Conservation (phyloP, 1,284 basidiomycete species). For the Moesziomyces sp. region DNA sequence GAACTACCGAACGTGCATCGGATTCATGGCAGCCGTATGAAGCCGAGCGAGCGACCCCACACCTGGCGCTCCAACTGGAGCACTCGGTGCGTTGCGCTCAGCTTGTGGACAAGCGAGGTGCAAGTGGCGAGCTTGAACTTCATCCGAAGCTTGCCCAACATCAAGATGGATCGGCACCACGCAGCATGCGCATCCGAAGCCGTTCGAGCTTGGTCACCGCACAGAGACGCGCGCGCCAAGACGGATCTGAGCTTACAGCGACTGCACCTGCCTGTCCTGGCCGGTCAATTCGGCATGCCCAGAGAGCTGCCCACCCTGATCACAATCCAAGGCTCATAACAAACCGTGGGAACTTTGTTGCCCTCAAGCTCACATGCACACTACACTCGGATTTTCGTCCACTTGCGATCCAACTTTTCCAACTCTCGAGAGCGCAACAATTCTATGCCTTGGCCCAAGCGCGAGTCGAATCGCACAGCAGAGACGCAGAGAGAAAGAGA, state of each 20-base stretch:
- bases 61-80: neutral
- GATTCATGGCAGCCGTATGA: neutral
- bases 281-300: neutral
- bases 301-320: neutral
- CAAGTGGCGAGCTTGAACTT: neutral
- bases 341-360: conserved; percentile 22
- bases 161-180: neutral
- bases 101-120: neutral
- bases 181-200: neutral
- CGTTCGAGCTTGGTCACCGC: neutral
- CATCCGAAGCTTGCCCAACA: neutral
- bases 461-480: too few relatives aligned
- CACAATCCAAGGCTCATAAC: conserved; percentile 4
- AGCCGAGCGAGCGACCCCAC: neutral
- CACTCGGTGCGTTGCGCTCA: too few relatives aligned
- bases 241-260: neutral
- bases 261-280: neutral
- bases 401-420: neutral
- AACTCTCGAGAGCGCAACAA: too few relatives aligned
- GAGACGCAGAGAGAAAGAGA: too few relatives aligned
- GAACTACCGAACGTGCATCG: neutral
- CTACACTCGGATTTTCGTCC: neutral
- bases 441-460: too few relatives aligned
- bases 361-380: conserved; percentile 3
- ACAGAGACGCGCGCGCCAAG: too few relatives aligned